Base-by-base conservation (phyloP, 192 early-diverging fungal genomes). In the Phycomyces nitens region DNA sequence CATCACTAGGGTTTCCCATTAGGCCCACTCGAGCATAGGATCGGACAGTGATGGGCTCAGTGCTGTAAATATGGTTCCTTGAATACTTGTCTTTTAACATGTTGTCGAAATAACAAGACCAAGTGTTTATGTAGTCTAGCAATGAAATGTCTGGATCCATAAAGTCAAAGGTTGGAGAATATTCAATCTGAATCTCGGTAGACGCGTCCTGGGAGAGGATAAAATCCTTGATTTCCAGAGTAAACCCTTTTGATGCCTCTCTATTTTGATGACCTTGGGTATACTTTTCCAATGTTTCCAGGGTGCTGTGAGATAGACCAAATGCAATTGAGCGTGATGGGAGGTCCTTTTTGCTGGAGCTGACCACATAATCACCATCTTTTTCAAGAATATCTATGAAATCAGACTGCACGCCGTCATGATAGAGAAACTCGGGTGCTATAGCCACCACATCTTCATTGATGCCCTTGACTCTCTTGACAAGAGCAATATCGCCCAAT, bases 1-100 rank as follows among this genome's bases (percentile, higher is more conserved):
- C 86, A 71, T 88, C 85, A 57, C 70, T 79, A 0, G 86, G 86
- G 54, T 88, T 88, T 5, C 86, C 86, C 66, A 88, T 76, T 9
- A 88, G 62, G 2, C 86, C 86, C 20, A 87, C 72, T 9, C 86
- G 74, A 5, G 86, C 86, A 73, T 83, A 65, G 16, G 76, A 69
- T 20, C 58, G 49, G 4, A 64, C 62, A 24, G 59, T 44, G 34
- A 84, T 75, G 5, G 74, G 72, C 0, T 29, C 16, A 6, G 40
- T 11, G 5, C 54, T 49, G 56, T 64, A 57, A 10, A 21, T 18
- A 9, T 14, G 3, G 53, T 9, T 24, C 26, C 49, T 62, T 20
- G 5, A 24, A 4, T 18, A 41, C 56, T 34, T 58, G 11, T 29
- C 10, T 23, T 49, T 47, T 18, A n/a, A 7, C 2, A 20, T 39